A percentile compares a stretch with the other conserved stretches of the same genome.
Conservation (phyloP, 1,284 basidiomycete genomes). For the Thecaphora thlaspeos region DNA sequence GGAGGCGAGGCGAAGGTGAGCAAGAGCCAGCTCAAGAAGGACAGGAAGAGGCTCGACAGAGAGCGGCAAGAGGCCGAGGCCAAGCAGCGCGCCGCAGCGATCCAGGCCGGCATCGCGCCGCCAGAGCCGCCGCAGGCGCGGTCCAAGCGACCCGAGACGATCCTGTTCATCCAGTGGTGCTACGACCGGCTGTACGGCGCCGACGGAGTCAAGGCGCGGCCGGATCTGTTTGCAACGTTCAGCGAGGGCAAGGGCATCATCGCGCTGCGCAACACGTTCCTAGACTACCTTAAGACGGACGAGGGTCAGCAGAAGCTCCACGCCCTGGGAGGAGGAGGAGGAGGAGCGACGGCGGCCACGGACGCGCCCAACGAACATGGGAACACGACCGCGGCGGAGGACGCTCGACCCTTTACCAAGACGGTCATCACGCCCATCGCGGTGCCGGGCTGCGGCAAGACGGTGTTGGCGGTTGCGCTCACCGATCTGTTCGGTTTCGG, state of each 20-base stretch:
- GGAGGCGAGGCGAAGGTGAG: conserved; percentile 4
- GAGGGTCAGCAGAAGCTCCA: conserved; percentile 53
- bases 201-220: conserved; percentile 68
- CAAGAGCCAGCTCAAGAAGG: conserved; percentile 29
- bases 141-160: conserved; percentile 45
- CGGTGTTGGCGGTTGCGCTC: conserved; percentile 77
- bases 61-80: background rate
- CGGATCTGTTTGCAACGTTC: conserved; percentile 68
- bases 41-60: conserved; percentile 5
- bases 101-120: conserved; percentile 12
- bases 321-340: conserved; percentile 54
- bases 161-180: conserved; percentile 48
- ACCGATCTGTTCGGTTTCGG: conserved; percentile 78
- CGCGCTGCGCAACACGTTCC: conserved; percentile 74
- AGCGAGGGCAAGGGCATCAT: conserved; percentile 78
- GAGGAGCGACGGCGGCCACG: conserved; percentile 10
- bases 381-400: conserved; percentile 11
- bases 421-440: conserved; percentile 84
- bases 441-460: conserved; percentile 95
- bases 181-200: conserved; percentile 49
- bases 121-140: conserved; percentile 37
- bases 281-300: conserved; percentile 67
- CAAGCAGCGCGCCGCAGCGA: background rate
- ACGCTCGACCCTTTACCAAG: conserved; percentile 65
- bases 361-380: conserved; percentile 20